phyloP scores from a whole-genome alignment of 768 basidiomycete species.

The Phylloporus scabripes region DNA sequence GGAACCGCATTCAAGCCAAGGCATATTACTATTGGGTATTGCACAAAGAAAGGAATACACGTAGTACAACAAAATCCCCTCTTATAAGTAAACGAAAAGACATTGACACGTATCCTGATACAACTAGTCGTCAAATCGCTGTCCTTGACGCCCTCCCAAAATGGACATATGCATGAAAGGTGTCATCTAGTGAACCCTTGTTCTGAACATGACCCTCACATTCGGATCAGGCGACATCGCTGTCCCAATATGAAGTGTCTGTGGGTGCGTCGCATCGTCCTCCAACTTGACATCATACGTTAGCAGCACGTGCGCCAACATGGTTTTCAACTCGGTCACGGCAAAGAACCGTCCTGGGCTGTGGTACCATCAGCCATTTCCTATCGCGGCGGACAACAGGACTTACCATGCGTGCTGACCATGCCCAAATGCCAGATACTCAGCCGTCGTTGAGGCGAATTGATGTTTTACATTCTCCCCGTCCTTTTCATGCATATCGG shows the following conservation, averaged over 20 bases:
- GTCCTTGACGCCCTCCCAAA: too few species aligned
- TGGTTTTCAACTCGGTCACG: slow-evolving; percentile 37
- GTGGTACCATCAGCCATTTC: not conserved
- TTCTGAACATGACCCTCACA: slow-evolving; percentile 7
- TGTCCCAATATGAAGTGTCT: not conserved
- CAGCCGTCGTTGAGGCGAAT: slow-evolving; percentile 29
- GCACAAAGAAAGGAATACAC: too few species aligned
- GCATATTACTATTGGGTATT: too few species aligned
- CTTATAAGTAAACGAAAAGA: too few species aligned
- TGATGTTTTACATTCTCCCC: slow-evolving; percentile 23
- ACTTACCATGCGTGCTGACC: slow-evolving; percentile 19
- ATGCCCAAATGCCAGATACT: slow-evolving; percentile 35
- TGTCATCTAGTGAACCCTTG: not conserved
- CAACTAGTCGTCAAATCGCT: too few species aligned
- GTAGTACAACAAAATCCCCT: too few species aligned
- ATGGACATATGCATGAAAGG: too few species aligned
- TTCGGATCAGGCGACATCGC: not conserved
- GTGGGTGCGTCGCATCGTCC: not conserved
- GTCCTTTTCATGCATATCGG: not conserved
- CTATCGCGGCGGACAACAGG: too few species aligned
- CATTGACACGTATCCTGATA: too few species aligned
- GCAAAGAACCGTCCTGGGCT: slow-evolving; percentile 36
- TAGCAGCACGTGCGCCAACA: slow-evolving; percentile 41
- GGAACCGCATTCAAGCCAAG: too few species aligned
- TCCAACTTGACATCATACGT: slow-evolving; percentile 8